A percentile compares a stretch with the other conserved stretches of the same genome.
phyloP scores from a whole-genome alignment of 441 rosid genomes.

The Brassica hybrid region DNA sequence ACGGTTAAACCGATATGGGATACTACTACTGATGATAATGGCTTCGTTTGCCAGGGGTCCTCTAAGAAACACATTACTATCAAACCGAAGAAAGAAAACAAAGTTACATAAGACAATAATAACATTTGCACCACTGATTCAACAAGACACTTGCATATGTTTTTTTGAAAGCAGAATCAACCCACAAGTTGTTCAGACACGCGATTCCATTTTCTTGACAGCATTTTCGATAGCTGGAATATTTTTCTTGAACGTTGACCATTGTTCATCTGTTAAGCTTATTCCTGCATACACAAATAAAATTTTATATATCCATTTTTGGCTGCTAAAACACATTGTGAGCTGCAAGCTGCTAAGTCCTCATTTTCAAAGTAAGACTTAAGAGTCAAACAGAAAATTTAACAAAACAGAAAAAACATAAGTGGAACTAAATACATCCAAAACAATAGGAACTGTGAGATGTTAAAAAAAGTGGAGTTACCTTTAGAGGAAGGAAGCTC shows the following conservation, averaged over 20 bases:
- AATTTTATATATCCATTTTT: no score
- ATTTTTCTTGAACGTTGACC: constrained; percentile 68
- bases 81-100: neutral
- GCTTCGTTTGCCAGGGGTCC: neutral
- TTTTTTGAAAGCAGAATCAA: neutral
- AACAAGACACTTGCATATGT: constrained; percentile 20
- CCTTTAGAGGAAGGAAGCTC: constrained; percentile 89
- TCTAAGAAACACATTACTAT: constrained; percentile 14
- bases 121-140: constrained; percentile 14
- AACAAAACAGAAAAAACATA: no score
- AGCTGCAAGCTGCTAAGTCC: no score
- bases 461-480: constrained; percentile 23
- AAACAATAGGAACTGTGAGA: no score
- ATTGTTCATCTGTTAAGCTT: constrained; percentile 85
- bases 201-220: constrained; percentile 68
- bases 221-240: constrained; percentile 74
- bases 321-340: no score
- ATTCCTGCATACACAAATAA: constrained; percentile 55
- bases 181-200: constrained; percentile 25
- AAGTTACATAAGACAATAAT: neutral
- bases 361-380: no score
- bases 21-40: neutral
- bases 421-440: no score
- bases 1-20: constrained; percentile 8
- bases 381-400: no score